Conservation (phyloP, 805 yeast genomes). For the Nakazawaea ambrosiae region DNA sequence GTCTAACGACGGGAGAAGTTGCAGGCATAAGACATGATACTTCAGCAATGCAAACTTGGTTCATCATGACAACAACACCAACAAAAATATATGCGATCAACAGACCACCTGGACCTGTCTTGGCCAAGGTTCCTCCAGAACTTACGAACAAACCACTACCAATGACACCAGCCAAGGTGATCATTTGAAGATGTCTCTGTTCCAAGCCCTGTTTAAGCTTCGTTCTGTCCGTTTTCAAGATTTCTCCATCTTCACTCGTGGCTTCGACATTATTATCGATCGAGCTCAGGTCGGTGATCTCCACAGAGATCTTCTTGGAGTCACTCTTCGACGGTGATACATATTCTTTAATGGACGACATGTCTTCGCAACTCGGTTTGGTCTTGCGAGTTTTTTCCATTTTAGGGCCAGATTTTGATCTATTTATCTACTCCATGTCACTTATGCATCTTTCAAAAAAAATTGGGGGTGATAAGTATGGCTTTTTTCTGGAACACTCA, state of each 20-base stretch:
- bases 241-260: constrained; percentile 7
- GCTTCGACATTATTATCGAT: background rate
- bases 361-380: too few species aligned
- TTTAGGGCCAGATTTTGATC: too few species aligned
- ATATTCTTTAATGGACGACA: too few species aligned
- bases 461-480: too few species aligned
- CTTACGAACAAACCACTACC: constrained; percentile 32
- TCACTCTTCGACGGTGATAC: too few species aligned
- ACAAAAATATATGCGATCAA: constrained; percentile 26
- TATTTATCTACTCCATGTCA: too few species aligned
- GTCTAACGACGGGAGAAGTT: constrained; percentile 28
- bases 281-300: constrained; percentile 6
- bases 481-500: too few species aligned
- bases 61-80: constrained; percentile 27
- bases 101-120: constrained; percentile 29
- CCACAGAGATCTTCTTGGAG: too few species aligned
- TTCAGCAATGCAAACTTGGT: constrained; percentile 28
- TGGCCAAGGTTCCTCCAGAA: constrained; percentile 26
- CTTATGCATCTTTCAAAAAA: too few species aligned
- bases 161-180: constrained; percentile 33
- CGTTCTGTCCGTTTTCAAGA: constrained; percentile 6
- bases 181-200: constrained; percentile 23
- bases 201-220: constrained; percentile 22
- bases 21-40: constrained; percentile 30
- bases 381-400: too few species aligned